Conservation (phyloP, 2,329 filamentous ascomycete genomes). For the Aspergillus sergii region DNA sequence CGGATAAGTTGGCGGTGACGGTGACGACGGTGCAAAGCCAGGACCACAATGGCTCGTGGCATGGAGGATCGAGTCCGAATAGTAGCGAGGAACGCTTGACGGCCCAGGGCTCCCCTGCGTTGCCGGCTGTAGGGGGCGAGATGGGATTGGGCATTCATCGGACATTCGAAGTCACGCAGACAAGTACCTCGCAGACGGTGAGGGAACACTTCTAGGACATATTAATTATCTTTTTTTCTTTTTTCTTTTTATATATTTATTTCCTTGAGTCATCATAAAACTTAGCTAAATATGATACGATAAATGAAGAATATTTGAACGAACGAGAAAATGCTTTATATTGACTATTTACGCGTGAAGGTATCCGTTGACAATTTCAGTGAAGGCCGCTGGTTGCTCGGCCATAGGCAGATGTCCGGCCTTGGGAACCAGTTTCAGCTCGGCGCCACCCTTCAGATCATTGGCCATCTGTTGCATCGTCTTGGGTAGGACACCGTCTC, state of each 20-base stretch:
- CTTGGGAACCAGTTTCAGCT: constrained; percentile 66
- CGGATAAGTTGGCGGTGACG: constrained; percentile 33
- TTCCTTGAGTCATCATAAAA: background rate
- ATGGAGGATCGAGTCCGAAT: constrained; percentile 21
- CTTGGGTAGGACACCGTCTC: constrained; percentile 74
- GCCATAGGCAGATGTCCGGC: constrained; percentile 85
- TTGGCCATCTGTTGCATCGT: constrained; percentile 76
- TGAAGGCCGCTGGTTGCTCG: constrained; percentile 71
- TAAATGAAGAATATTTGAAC: background rate
- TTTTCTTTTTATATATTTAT: background rate
- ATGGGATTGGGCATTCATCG: constrained; percentile 32
- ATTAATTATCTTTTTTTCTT: background rate
- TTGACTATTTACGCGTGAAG: constrained; percentile 36
- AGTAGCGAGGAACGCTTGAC: constrained; percentile 34
- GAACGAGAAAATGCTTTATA: background rate
- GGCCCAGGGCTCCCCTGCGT: constrained; percentile 15
- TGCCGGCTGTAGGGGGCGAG: constrained; percentile 12
- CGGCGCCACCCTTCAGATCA: constrained; percentile 58
- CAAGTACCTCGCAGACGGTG: constrained; percentile 6
- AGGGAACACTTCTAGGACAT: constrained; percentile 6
- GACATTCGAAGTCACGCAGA: constrained; percentile 34
- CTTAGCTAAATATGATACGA: background rate
- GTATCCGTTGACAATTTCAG: constrained; percentile 63
- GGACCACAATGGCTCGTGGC: constrained; percentile 22
- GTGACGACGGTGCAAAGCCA: constrained; percentile 34